Evolutionary conservation across 352 stramenopile species (phyloP).

Genomic region (Aphanomyces cochlioides): DNA sequence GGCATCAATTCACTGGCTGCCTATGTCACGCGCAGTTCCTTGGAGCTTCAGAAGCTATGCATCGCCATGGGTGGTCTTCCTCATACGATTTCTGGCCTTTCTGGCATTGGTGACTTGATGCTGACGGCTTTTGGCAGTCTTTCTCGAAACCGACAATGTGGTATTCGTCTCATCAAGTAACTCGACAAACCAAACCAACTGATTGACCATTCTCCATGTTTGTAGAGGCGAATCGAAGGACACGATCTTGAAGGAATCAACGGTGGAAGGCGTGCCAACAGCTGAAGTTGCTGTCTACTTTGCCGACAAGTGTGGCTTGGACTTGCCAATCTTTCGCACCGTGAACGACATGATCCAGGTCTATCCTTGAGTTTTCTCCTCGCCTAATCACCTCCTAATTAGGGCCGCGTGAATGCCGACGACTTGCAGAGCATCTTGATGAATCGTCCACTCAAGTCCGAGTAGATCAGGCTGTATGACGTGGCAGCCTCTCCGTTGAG

Average conservation of each 20-base stretch:
- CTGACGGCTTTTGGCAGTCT: constrained; percentile 95
- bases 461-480: neutral
- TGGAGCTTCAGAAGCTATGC: constrained; percentile 95
- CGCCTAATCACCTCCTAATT: neutral
- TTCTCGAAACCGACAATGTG: constrained; percentile 94
- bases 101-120: constrained; percentile 92
- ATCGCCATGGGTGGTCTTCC: constrained; percentile 91
- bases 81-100: constrained; percentile 93
- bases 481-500: no score
- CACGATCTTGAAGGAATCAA: constrained; percentile 90
- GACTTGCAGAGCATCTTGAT: constrained; percentile 1
- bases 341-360: constrained; percentile 82
- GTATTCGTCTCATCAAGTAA: constrained; percentile 91
- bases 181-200: constrained; percentile 39
- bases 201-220: neutral
- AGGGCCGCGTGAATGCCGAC: neutral
- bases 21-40: constrained; percentile 93
- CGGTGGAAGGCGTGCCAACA: constrained; percentile 94
- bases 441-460: neutral
- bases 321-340: constrained; percentile 88
- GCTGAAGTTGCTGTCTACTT: constrained; percentile 91
- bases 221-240: constrained; percentile 74
- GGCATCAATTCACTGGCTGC: constrained; percentile 94
- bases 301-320: constrained; percentile 84
- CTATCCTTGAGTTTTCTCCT: neutral